Conservation (phyloP, 164 flowering plant species). For the Sextonia rubra region DNA sequence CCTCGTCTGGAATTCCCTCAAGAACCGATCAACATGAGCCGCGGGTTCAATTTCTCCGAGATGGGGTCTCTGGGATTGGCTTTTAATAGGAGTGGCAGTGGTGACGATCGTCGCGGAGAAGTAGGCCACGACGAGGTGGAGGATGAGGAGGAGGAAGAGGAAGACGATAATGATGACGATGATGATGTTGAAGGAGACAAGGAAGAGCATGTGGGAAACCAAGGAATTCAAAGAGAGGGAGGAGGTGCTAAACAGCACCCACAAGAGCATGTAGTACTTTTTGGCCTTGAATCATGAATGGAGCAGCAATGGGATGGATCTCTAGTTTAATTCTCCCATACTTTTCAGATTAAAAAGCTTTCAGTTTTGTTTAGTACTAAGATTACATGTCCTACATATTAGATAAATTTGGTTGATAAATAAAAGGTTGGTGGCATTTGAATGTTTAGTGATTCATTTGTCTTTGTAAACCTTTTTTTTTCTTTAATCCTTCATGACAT, state of each 20-base stretch:
- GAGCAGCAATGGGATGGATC: neutral
- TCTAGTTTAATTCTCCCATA: too few species aligned
- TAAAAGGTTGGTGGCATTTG: neutral
- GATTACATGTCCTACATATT: neutral
- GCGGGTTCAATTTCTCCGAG: neutral
- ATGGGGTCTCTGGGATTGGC: neutral
- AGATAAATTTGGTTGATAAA: neutral
- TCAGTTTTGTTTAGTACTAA: neutral
- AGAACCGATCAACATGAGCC: neutral
- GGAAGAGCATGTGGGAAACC: neutral
- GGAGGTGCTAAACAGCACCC: neutral
- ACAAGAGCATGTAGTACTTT: neutral
- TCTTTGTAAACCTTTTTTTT: neutral
- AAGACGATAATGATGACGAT: conserved; percentile 3
- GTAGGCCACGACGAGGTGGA: neutral
- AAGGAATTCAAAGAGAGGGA: neutral
- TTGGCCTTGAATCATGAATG: conserved; percentile 3
- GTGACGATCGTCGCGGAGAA: neutral
- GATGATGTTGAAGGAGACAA: conserved; percentile 1
- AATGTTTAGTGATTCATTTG: neutral
- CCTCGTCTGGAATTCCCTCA: neutral
- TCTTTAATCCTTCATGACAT: too few species aligned
- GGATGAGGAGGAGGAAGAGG: neutral
- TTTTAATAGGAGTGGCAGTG: neutral
- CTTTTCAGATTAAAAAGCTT: neutral